Conservation (phyloP, 305 asterid genomes). For the Fraxinus angustifolia region DNA sequence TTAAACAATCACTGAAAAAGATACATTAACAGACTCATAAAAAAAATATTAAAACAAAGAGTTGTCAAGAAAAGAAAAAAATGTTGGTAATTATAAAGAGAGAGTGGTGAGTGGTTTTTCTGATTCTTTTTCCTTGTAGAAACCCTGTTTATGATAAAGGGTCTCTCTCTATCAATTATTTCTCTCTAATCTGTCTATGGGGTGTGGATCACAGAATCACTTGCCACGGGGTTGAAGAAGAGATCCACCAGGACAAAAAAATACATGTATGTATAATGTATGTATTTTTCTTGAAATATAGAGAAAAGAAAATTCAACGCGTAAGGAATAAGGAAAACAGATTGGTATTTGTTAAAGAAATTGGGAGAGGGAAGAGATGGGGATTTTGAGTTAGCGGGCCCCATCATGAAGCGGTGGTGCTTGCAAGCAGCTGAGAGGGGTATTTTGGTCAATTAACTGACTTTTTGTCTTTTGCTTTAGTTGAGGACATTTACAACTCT, state of each 20-base stretch:
- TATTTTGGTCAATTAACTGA: not conserved
- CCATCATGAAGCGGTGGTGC: conserved; percentile 25
- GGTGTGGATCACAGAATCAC: conserved; percentile 48
- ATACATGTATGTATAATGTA: not conserved
- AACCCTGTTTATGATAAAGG: conserved; percentile 31
- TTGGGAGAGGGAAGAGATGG: not conserved
- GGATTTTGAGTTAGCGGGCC: conserved; percentile 20
- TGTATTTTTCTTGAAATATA: not conserved
- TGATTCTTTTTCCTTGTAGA: conserved; percentile 65
- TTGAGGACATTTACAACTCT: not conserved
- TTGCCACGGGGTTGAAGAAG: conserved; percentile 34
- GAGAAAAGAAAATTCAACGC: conserved; percentile 37
- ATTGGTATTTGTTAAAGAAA: conserved; percentile 7
- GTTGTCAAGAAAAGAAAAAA: conserved; percentile 29
- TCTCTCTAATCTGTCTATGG: conserved; percentile 28
- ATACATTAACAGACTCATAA: conserved; percentile 43
- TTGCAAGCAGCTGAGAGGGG: conserved; percentile 16
- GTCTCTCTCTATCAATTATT: conserved; percentile 13
- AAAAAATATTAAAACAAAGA: conserved; percentile 21
- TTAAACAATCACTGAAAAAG: conserved; percentile 56
- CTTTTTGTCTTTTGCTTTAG: not conserved
- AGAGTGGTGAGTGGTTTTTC: conserved; percentile 13
- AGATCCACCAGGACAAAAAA: conserved; percentile 36
- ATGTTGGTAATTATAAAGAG: conserved; percentile 32
- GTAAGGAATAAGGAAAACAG: conserved; percentile 41